Evolutionary conservation across 2,329 filamentous ascomycete species (phyloP), one percentile per base, ranked within the genome.

Genomic region (Fusarium sp.): DNA sequence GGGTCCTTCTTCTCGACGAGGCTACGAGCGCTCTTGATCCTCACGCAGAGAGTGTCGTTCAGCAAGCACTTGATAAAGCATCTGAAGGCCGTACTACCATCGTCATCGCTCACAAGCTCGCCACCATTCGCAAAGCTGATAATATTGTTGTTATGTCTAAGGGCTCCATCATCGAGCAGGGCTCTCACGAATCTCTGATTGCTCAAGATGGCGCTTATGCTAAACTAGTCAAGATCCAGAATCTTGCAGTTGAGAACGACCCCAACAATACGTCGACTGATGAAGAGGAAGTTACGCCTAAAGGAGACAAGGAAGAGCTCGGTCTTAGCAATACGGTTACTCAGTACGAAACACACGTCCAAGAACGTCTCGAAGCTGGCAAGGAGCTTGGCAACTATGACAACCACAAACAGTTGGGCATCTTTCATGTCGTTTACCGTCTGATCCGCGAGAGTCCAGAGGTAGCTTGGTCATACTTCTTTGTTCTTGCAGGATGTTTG

Each of bases 1-100:
- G 83, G 3, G 88, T 92, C 27, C 82, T 92, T 4, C 86, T 92
- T 18, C 81, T 92, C 3, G 90, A 92, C 70, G 90, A 92, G 78
- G 90, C 90, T 2, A 92, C 90, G 0, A 89, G 86, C 49, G 88
- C 89, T 12, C 76, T 83, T 27, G 81, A 83, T 50, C 77, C 81
- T 1, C 78, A 83, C 17, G 78, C 83, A 7, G 82, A 84, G 56
- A 78, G 81, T 3, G 80, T 86, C 18, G 88, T 90, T 1, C 87
- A 89, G 70, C 77, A 83, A 49, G 87, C 87, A 1, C 82, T 89
- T 14, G 84, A 86, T 57, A 81, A 81, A 18, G 82, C 89, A 3
- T 87, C 88, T 0, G 80, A 83, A 38, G 84, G 85, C 27, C 83
- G 89, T 32, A 91, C 90, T 0, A 91, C 89, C 0, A 88, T 92